Evolutionary conservation across 106 monocot genomes (phyloP).

Genomic region (Dioscorea alata): DNA sequence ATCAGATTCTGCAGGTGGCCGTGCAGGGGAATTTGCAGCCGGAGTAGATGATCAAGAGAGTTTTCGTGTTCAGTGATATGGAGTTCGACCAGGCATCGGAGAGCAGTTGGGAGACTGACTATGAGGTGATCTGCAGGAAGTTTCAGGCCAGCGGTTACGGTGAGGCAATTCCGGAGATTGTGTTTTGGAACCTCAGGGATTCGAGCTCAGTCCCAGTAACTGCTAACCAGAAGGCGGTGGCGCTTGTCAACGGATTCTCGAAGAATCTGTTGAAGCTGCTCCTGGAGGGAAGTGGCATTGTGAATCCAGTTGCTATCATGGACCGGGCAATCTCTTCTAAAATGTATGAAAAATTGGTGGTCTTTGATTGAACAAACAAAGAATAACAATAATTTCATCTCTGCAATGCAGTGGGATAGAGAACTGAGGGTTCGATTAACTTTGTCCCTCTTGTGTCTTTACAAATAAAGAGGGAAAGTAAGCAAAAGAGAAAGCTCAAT

Average conservation of each 20-base stretch:
- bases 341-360: constrained; percentile 38
- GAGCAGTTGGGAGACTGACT: constrained; percentile 8
- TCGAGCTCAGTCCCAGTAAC: constrained; percentile 16
- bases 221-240: constrained; percentile 23
- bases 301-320: constrained; percentile 8
- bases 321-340: constrained; percentile 21
- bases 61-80: constrained; percentile 87
- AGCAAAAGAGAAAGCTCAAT: too few relatives aligned
- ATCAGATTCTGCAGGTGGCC: constrained; percentile 35
- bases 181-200: constrained; percentile 17
- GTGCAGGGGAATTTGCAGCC: constrained; percentile 21
- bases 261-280: constrained; percentile 23
- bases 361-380: constrained; percentile 33
- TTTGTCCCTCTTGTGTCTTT: too few relatives aligned
- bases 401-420: too few relatives aligned
- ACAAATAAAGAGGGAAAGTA: too few relatives aligned
- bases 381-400: too few relatives aligned
- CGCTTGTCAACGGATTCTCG: constrained; percentile 23
- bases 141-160: constrained; percentile 16
- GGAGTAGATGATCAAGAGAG: constrained; percentile 54
- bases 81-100: constrained; percentile 57
- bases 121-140: constrained; percentile 8
- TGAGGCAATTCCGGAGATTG: constrained; percentile 16
- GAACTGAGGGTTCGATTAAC: too few relatives aligned
- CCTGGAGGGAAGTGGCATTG: constrained; percentile 10